phyloP scores from a whole-genome alignment of 2,329 filamentous ascomycete species.

The Aphanoascus verrucosus region DNA sequence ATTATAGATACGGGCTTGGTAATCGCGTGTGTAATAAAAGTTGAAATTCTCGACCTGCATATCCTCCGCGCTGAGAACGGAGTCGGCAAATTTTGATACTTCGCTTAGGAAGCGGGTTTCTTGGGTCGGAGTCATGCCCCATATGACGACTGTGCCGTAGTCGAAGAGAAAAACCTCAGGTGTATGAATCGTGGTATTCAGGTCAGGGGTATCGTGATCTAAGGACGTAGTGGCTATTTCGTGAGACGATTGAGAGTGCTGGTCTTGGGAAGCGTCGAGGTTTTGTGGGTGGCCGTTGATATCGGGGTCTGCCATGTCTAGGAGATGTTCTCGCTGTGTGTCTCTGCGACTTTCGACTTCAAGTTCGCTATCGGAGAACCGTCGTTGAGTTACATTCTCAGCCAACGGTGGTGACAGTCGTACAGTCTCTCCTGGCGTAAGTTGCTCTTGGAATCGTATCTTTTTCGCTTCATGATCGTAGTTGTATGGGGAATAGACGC shows the following conservation, averaged over 20 bases:
- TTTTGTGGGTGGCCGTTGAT: conserved; percentile 21
- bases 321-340: conserved; percentile 50
- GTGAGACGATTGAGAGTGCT: conserved; percentile 13
- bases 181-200: conserved; percentile 80
- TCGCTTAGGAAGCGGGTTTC: conserved; percentile 89
- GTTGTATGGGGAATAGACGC: conserved; percentile 88
- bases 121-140: conserved; percentile 89
- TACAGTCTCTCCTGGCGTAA: conserved; percentile 3
- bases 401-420: neutral
- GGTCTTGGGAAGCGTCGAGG: conserved; percentile 19
- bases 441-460: conserved; percentile 12
- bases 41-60: conserved; percentile 97
- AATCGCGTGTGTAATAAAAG: conserved; percentile 97
- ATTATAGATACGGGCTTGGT: conserved; percentile 97
- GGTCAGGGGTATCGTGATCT: conserved; percentile 47
- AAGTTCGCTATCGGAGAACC: conserved; percentile 54
- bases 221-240: conserved; percentile 18
- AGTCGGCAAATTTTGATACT: conserved; percentile 83
- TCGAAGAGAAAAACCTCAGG: conserved; percentile 94
- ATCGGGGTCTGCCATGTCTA: conserved; percentile 45
- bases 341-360: conserved; percentile 52
- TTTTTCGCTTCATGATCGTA: conserved; percentile 50
- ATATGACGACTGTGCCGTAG: conserved; percentile 94
- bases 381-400: conserved; percentile 15
- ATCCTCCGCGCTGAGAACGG: conserved; percentile 78